phyloP scores from a whole-genome alignment of 2,329 filamentous ascomycete species.

The Penicillium verrucosum region DNA sequence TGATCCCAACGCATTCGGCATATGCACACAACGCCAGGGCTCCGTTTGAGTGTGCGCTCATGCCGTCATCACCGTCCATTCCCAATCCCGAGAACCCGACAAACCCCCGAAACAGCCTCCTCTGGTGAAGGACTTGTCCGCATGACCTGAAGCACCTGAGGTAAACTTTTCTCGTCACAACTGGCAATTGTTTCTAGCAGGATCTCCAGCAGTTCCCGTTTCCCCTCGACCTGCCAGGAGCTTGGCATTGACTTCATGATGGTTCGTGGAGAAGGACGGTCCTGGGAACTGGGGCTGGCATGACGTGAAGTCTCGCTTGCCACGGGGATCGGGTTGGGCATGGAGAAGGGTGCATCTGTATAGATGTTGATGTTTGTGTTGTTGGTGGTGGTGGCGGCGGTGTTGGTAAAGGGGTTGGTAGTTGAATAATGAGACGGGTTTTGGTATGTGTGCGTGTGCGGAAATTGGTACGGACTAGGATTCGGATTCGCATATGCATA shows the following conservation, averaged over 20 bases:
- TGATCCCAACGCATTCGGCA: neutral
- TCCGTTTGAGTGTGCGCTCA: neutral
- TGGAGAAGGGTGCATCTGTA: neutral
- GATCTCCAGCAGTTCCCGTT: constrained; percentile 24
- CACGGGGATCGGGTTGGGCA: neutral
- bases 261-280: constrained; percentile 1
- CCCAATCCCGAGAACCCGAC: constrained; percentile 21
- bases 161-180: constrained; percentile 27
- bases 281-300: neutral
- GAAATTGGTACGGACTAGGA: neutral
- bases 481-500: neutral
- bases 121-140: constrained; percentile 28
- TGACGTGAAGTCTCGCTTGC: neutral
- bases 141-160: constrained; percentile 28
- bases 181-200: constrained; percentile 28
- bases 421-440: neutral
- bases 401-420: neutral
- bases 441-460: neutral
- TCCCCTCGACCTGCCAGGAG: constrained; percentile 27
- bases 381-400: neutral
- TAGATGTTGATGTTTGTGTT: neutral
- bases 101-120: constrained; percentile 28
- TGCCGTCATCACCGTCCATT: neutral
- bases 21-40: too few species aligned
- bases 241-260: constrained; percentile 12